Evolutionary conservation across 805 yeast genomes (phyloP).

Genomic region (Yamadazyma akitaensis): DNA sequence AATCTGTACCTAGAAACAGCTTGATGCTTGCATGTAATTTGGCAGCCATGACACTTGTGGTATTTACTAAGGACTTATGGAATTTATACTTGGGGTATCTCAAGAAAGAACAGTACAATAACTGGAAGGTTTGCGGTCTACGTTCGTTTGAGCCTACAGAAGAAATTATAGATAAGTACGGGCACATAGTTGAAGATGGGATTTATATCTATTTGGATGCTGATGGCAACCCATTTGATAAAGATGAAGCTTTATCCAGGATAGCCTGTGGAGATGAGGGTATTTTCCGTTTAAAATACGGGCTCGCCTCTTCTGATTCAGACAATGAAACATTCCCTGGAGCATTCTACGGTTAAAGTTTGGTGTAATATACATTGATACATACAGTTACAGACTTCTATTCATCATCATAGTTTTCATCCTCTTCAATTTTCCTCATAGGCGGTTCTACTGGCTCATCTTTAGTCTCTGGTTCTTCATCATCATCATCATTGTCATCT

Average conservation of each 20-base stretch:
- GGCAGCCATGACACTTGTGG: slow-evolving; percentile 30
- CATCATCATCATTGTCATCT: slow-evolving; percentile 12
- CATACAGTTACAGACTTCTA: slow-evolving; percentile 11
- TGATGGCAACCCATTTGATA: neutral
- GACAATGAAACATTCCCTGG: neutral
- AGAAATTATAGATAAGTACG: slow-evolving; percentile 1
- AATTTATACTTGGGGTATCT: slow-evolving; percentile 28
- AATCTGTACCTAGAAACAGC: slow-evolving; percentile 14
- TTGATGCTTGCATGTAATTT: slow-evolving; percentile 27
- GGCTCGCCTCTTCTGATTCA: neutral
- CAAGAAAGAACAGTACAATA: slow-evolving; percentile 24
- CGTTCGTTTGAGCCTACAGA: slow-evolving; percentile 10
- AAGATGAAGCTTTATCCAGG: neutral
- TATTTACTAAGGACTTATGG: slow-evolving; percentile 29
- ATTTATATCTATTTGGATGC: neutral
- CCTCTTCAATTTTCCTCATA: slow-evolving; percentile 43
- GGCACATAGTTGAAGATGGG: neutral
- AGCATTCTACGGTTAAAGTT: neutral
- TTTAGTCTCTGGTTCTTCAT: slow-evolving; percentile 9
- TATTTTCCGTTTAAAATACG: neutral
- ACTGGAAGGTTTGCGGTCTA: neutral
- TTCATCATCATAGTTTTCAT: slow-evolving; percentile 46
- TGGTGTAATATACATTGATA: slow-evolving; percentile 2
- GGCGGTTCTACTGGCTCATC: slow-evolving; percentile 41
- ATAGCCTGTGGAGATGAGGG: neutral